These are phyloP conservation scores for Fusarium sp. DNA, from an alignment of 2,329 filamentous ascomycete species.

Conservation along the genomic window DNA sequence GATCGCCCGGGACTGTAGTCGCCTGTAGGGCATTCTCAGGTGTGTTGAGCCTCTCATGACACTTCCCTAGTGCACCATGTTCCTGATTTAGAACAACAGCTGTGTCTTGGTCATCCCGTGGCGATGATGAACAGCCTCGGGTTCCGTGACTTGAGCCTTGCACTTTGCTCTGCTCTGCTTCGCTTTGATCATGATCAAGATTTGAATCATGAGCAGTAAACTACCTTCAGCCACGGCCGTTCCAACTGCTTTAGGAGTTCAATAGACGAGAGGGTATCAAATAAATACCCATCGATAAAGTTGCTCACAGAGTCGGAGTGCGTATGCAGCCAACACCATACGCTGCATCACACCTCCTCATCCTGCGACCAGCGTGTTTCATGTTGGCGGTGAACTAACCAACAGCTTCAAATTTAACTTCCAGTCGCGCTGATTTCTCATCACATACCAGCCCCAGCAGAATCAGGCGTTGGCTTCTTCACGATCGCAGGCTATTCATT, in stretches of 20 bases:
- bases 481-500: neutral
- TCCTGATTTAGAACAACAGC: slow-evolving; percentile 39
- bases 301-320: neutral
- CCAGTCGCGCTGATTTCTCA: neutral
- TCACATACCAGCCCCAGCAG: neutral
- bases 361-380: slow-evolving; percentile 6
- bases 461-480: neutral
- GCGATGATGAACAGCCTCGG: slow-evolving; percentile 12
- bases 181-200: neutral
- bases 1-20: slow-evolving; percentile 25
- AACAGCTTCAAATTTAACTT: neutral
- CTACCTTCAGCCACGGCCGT: neutral
- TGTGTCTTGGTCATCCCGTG: slow-evolving; percentile 7
- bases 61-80: slow-evolving; percentile 21
- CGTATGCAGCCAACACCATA: neutral
- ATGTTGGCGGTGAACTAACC: neutral
- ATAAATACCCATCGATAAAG: neutral
- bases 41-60: slow-evolving; percentile 28
- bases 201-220: neutral
- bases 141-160: neutral
- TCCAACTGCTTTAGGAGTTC: neutral
- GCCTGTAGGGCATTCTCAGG: slow-evolving; percentile 2
- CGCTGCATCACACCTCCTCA: slow-evolving; percentile 8
- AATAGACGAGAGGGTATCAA: neutral
- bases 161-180: neutral